Percentiles rank a stretch among this genome's conserved stretches.
phyloP scores from a whole-genome alignment of 805 yeast species.

The Naumovozyma baii region DNA sequence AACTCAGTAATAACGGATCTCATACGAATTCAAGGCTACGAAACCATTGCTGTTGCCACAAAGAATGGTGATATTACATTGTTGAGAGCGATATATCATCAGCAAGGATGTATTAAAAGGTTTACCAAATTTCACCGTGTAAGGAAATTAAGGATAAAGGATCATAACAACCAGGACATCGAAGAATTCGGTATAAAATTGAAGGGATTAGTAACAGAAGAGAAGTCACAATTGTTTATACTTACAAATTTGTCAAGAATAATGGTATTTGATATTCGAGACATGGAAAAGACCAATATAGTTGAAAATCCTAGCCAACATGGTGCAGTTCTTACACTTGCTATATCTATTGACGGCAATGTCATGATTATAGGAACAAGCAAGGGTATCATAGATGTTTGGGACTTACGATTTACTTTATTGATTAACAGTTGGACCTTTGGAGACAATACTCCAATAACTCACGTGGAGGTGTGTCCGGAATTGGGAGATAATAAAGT shows the following conservation, averaged over 20 bases:
- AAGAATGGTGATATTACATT: slow-evolving; percentile 30
- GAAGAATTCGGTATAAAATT: slow-evolving; percentile 39
- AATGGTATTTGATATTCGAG: slow-evolving; percentile 47
- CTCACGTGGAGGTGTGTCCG: slow-evolving; percentile 29
- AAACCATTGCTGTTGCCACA: slow-evolving; percentile 47
- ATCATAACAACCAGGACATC: background rate
- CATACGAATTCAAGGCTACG: slow-evolving; percentile 42
- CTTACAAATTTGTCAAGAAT: slow-evolving; percentile 47
- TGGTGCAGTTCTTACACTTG: slow-evolving; percentile 58
- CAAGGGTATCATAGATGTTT: slow-evolving; percentile 62
- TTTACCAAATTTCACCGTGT: slow-evolving; percentile 15
- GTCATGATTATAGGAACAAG: slow-evolving; percentile 74
- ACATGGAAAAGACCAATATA: slow-evolving; percentile 35
- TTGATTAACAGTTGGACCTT: slow-evolving; percentile 56
- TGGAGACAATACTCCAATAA: slow-evolving; percentile 41
- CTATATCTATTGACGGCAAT: slow-evolving; percentile 40
- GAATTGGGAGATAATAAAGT: slow-evolving; percentile 31
- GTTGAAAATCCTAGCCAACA: slow-evolving; percentile 49
- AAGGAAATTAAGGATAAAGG: slow-evolving; percentile 15
- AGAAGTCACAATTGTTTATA: slow-evolving; percentile 37
- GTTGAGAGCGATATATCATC: slow-evolving; percentile 31
- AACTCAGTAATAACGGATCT: slow-evolving; percentile 43
- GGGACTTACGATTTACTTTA: slow-evolving; percentile 69
- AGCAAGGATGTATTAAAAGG: slow-evolving; percentile 6
- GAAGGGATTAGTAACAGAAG: slow-evolving; percentile 33